These are phyloP conservation scores for Cladosporium sp. DNA, from an alignment of 2,329 filamentous ascomycete genomes.

Conservation along the genomic window DNA sequence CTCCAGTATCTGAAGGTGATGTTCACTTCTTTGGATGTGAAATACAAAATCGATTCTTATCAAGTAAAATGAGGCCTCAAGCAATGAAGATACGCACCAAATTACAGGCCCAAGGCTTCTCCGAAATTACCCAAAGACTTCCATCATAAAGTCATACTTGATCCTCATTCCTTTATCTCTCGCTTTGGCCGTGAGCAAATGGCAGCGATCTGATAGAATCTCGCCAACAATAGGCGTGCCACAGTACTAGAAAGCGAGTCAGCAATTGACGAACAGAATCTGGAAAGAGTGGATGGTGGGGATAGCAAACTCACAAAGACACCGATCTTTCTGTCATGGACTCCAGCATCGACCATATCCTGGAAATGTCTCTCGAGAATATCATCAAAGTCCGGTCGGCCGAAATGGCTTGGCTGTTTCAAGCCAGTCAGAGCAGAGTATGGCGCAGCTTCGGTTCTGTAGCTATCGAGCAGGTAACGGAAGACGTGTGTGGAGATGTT, in stretches of 20 bases:
- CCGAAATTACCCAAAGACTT: constrained; percentile 45
- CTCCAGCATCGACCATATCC: constrained; percentile 43
- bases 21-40: too few relatives aligned
- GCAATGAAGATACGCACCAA: too few relatives aligned
- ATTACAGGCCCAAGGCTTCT: too few relatives aligned
- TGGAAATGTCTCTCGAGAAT: constrained; percentile 54
- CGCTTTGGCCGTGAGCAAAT: constrained; percentile 47
- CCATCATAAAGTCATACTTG: constrained; percentile 56
- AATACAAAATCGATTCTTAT: too few relatives aligned
- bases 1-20: too few relatives aligned
- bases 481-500: constrained; percentile 52
- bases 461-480: constrained; percentile 54
- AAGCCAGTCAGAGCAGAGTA: constrained; percentile 53
- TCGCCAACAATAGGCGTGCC: constrained; percentile 54
- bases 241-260: constrained; percentile 44
- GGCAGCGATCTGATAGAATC: constrained; percentile 53
- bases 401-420: constrained; percentile 51
- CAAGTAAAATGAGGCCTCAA: too few relatives aligned
- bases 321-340: constrained; percentile 45
- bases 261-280: constrained; percentile 2
- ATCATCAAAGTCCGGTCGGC: constrained; percentile 49
- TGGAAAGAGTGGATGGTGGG: not conserved
- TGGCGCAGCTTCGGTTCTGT: constrained; percentile 49
- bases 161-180: constrained; percentile 50
- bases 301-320: constrained; percentile 38